Evolutionary conservation across 805 yeast genomes (phyloP).

Genomic region (Candida bentonensis): DNA sequence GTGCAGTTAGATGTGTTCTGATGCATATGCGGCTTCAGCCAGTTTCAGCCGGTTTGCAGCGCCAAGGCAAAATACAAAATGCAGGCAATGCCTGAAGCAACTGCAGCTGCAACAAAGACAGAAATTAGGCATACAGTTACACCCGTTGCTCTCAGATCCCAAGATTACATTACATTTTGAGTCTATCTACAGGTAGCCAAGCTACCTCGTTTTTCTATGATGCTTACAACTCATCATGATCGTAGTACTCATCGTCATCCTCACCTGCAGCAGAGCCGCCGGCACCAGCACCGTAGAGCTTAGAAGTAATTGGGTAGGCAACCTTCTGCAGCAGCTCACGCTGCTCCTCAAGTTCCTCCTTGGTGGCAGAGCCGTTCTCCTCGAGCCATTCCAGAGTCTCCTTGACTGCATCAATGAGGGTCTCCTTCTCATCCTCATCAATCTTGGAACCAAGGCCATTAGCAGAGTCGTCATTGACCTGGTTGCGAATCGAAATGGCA

Average conservation of each 20-base stretch:
- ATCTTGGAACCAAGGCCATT: constrained; percentile 61
- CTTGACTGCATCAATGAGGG: constrained; percentile 70
- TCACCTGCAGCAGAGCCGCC: not conserved
- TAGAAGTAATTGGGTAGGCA: constrained; percentile 87
- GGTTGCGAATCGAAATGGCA: constrained; percentile 68
- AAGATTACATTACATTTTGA: not conserved
- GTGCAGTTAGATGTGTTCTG: not conserved
- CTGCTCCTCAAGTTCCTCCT: constrained; percentile 90
- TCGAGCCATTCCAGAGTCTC: constrained; percentile 84
- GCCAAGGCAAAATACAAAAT: too few species aligned
- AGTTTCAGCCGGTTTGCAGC: too few species aligned
- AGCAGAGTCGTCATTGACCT: constrained; percentile 36
- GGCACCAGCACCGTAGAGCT: constrained; percentile 44
- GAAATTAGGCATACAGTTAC: not conserved
- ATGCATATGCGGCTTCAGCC: not conserved
- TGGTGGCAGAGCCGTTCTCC: constrained; percentile 75
- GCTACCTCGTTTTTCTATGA: not conserved
- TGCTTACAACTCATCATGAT: constrained; percentile 13
- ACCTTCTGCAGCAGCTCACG: constrained; percentile 65
- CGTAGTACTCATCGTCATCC: constrained; percentile 10
- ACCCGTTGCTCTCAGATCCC: not conserved
- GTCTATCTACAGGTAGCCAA: not conserved
- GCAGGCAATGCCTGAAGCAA: not conserved
- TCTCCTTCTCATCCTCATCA: constrained; percentile 83
- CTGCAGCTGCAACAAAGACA: not conserved